Base-by-base conservation (phyloP, 1,284 basidiomycete species). In the Tilletia indica region DNA sequence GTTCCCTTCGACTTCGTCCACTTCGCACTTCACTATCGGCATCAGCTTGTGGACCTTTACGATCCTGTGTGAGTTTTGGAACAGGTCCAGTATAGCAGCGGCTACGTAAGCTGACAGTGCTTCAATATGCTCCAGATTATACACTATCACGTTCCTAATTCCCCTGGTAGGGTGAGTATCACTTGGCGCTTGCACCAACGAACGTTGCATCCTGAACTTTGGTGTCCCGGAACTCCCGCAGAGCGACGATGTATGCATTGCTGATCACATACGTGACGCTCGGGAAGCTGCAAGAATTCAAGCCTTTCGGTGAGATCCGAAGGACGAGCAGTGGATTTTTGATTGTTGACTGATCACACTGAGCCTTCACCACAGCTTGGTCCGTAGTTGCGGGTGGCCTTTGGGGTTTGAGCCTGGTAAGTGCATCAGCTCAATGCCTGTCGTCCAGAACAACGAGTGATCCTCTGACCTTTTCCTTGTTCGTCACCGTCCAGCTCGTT, bases 271-370 rank as follows among this genome's bases (percentile, higher is more conserved):
- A 64, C n/a, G 61, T 64, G 34, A 38, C 61, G n/a, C 34, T 64
- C 14, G 61, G 61, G 36, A 64, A 19, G 61, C 61, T 64, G 61
- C 61, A 64, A 16, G 61, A 64, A 42, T 64, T 64, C 61, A 64
- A 42, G 36, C 61, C 61, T 39, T 39, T 64, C 34, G 61, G 61
- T 64, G 61, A 64, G 61, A 16, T 11, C 25, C 21, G 8, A 31
- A 25, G 21, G 25, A 31, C 25, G 25, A 31, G 25, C 25, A 31
- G 58, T 16, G 36, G 19, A 63, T 34, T 9, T 63, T 31, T 11
- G 19, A 12, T 9, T 31, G 51, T 54, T 31, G 25, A 19, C 25
- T 58, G 5, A 21, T 31, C 56, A 58, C 36, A 64, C 12, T 25
- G 5, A 14, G 4, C 36, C n/a, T 39, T 36, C 11, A 16, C 34